Conservation (phyloP, 768 basidiomycete species). For the Tricholoma saponaceum region DNA sequence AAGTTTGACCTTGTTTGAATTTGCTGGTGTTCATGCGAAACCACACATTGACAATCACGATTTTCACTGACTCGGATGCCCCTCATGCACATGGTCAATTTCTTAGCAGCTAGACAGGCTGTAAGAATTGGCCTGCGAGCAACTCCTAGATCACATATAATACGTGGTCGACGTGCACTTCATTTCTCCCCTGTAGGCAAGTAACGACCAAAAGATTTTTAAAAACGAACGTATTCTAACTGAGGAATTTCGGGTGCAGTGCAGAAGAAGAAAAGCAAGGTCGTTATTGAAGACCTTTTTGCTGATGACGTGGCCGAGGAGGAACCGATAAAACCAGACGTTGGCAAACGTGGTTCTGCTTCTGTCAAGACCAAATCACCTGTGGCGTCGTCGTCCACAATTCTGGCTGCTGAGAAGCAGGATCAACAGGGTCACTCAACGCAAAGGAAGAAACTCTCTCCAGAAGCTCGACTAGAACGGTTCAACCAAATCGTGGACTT, state of each 20-base stretch:
- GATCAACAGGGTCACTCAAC: neutral
- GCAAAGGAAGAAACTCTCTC: slow-evolving; percentile 22
- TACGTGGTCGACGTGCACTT: slow-evolving; percentile 7
- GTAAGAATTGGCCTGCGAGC: neutral
- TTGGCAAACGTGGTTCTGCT: neutral
- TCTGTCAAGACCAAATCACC: neutral
- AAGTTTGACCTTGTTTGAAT: neutral
- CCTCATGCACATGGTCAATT: slow-evolving; percentile 1
- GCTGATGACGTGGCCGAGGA: slow-evolving; percentile 18
- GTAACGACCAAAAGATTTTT: neutral
- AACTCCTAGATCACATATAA: neutral
- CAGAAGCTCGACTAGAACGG: slow-evolving; percentile 24
- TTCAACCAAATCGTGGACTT: slow-evolving; percentile 34
- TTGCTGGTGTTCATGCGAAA: neutral
- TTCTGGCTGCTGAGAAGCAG: slow-evolving; percentile 3
- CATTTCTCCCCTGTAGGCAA: slow-evolving; percentile 21
- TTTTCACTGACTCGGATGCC: neutral
- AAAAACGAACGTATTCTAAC: neutral
- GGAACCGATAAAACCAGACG: slow-evolving; percentile 14
- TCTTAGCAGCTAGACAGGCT: neutral
- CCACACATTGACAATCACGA: neutral
- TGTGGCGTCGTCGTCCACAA: neutral
- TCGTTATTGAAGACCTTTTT: slow-evolving; percentile 28
- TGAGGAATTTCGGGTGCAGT: slow-evolving; percentile 11
- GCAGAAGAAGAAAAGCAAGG: slow-evolving; percentile 28